Evolutionary conservation across 2,329 filamentous ascomycete species (phyloP), one percentile per base, ranked within the genome.

Genomic region (Trematosphaeria pertusa): DNA sequence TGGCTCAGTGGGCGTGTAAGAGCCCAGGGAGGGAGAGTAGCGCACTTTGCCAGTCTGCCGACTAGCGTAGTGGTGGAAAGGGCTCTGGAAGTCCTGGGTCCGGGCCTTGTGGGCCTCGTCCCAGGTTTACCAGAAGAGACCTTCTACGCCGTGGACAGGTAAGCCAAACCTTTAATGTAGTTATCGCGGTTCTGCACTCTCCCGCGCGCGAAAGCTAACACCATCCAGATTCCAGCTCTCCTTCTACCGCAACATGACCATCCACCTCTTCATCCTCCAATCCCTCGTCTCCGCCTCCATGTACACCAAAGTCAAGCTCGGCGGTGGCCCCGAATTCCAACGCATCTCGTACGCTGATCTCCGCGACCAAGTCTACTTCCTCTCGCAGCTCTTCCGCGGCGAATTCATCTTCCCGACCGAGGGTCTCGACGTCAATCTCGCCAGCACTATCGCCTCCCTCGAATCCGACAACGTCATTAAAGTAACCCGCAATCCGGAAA

Each of bases 211-310:
- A n/a, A n/a, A n/a, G n/a, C n/a, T n/a, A n/a, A n/a, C n/a, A n/a
- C n/a, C n/a, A 10, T 40, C 3, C 52, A 74, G 77, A 42, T 99
- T 99, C 77, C 94, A 99, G 68, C 82, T 99, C 8, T 96, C 91
- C 0, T 99, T 99, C 73, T 99, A 99, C 74, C 87, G 94, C 41
- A 99, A 99, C 73, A 97, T 97, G 94, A 97, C 93, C 0, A 99
- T 99, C 52, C 94, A 99, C 68, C 82, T 99, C 4, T 99, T 99
- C 71, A 94, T 99, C 46, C 88, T 91, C 2, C 92, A 97, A 69
- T 89, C 93, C 0, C 79, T 99, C 4, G 90, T 97, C 17, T 94
- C 90, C 51, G 90, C 87, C 4, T 89, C 89, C 20, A 87, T 99
- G 80, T 99, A 99, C 71, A 94, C 87, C 0, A 84, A 85, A 34